Base-by-base conservation (phyloP, 352 stramenopile species). In the Phytophthora sp. region DNA sequence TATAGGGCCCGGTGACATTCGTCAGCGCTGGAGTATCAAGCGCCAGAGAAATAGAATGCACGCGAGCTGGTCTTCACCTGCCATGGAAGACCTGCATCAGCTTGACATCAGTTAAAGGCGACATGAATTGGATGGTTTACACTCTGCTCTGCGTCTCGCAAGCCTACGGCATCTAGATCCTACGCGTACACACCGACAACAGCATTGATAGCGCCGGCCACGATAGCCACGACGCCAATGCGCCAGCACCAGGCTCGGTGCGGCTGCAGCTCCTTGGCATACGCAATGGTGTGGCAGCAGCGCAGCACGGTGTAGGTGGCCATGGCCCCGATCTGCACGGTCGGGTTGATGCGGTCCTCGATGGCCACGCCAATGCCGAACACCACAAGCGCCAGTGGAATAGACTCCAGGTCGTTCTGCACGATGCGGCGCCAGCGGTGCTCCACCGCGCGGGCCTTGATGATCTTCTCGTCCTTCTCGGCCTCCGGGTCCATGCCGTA, bases 321-420 rank as follows among this genome's bases (percentile, higher is more conserved):
- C 62, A 88, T 83, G 17, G 64, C 65, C 15, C 34, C 63, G 32
- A 55, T 46, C 44, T 83, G 62, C 32, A 88, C 71, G 3, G 17
- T 11, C 13, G 63, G 9, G 45, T 69, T 66, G 35, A 42, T 23
- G 35, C 35, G 35, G 24, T 63, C 60, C 17, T 68, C 62, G 7
- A 59, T 71, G 43, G 82, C 48, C 20, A 88, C 42, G 10, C 66
- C 68, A 1, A 66, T 53, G 17, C 66, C 73, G 32, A 85, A 85
- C 24, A 85, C 67, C 12, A 81, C 23, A 2, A 88, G 63, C 15
- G 60, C 76, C 31, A 88, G 41, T n/a, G 79, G 79, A 41, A 88
- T 74, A 28, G 73, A 77, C 61, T 88, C 79, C 37, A 88, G 66
- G 42, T 88, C 79, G 65, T 88, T 88, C 62, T 70, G 65, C 37